Conservation (phyloP, 176 grass and related monocot genomes). For the Oryza rufipogon region DNA sequence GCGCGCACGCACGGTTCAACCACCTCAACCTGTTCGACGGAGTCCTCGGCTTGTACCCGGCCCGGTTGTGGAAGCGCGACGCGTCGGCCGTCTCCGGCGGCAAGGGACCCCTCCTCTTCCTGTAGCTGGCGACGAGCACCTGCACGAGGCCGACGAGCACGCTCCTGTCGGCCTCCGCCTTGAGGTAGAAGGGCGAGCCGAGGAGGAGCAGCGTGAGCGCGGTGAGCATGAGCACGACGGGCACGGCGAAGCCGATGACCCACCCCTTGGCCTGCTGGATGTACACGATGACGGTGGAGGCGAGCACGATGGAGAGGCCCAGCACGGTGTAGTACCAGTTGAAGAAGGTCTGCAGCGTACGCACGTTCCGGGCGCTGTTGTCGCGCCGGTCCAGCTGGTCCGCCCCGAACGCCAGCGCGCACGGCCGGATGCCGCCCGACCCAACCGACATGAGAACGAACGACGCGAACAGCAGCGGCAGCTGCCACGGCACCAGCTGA, state of each 20-base stretch:
- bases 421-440: slow-evolving; percentile 63
- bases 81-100: slow-evolving; percentile 37
- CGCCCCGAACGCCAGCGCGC: slow-evolving; percentile 72
- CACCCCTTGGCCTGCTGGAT: slow-evolving; percentile 68
- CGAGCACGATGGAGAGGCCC: slow-evolving; percentile 51
- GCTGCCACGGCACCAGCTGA: slow-evolving; percentile 38
- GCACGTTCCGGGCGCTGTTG: slow-evolving; percentile 46
- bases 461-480: slow-evolving; percentile 55
- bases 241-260: slow-evolving; percentile 61
- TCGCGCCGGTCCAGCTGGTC: slow-evolving; percentile 68
- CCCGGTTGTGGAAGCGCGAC: slow-evolving; percentile 35
- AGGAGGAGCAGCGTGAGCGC: slow-evolving; percentile 52
- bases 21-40: slow-evolving; percentile 49
- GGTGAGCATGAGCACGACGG: slow-evolving; percentile 59
- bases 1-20: slow-evolving; percentile 69
- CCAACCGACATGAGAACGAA: slow-evolving; percentile 64
- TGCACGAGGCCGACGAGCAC: slow-evolving; percentile 47
- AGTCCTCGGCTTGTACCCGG: slow-evolving; percentile 32
- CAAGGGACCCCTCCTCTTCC: slow-evolving; percentile 43
- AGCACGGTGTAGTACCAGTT: slow-evolving; percentile 82
- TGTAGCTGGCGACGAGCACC: slow-evolving; percentile 56
- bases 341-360: slow-evolving; percentile 79
- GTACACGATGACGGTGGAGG: slow-evolving; percentile 53
- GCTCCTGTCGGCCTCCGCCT: slow-evolving; percentile 44
- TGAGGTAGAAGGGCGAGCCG: slow-evolving; percentile 61